These are phyloP conservation scores for Penicillium sp. DNA, from an alignment of 2,329 filamentous ascomycete species.

Conservation along the genomic window DNA sequence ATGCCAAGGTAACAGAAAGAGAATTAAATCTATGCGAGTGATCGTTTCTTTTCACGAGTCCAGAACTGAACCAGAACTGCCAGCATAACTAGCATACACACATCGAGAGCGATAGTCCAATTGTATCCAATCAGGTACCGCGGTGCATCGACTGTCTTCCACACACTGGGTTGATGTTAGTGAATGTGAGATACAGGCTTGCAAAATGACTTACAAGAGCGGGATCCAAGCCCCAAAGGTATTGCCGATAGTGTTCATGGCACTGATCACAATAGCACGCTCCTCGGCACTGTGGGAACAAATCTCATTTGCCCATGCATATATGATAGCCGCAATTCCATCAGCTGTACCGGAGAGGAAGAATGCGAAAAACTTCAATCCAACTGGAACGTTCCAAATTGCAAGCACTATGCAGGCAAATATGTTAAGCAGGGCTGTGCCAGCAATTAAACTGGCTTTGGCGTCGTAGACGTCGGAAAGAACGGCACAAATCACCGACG, in stretches of 20 bases:
- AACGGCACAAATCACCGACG: conserved; percentile 19
- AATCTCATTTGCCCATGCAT: conserved; percentile 28
- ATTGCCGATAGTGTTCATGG: conserved; percentile 36
- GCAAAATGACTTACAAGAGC: conserved; percentile 20
- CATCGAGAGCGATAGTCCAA: conserved; percentile 32
- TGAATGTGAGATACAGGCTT: background rate
- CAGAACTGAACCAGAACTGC: conserved; percentile 21
- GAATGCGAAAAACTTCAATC: conserved; percentile 22
- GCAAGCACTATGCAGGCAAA: conserved; percentile 20
- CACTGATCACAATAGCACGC: conserved; percentile 25
- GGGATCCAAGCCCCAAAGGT: conserved; percentile 33
- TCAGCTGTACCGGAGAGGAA: conserved; percentile 24
- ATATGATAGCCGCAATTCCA: conserved; percentile 26
- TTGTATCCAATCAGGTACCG: conserved; percentile 32
- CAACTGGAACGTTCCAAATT: conserved; percentile 20
- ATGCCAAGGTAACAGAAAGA: too few species aligned
- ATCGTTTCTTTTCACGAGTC: conserved; percentile 15
- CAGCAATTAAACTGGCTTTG: conserved; percentile 18
- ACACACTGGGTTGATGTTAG: conserved; percentile 16
- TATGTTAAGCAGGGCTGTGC: conserved; percentile 17
- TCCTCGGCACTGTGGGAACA: conserved; percentile 36
- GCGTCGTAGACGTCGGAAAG: conserved; percentile 18
- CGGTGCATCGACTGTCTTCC: conserved; percentile 32
- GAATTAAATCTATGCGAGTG: background rate
- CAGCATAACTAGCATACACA: conserved; percentile 29